These are phyloP conservation scores for Phialemoniopsis sp. DNA, from an alignment of 2,329 filamentous ascomycete genomes.

Conservation along the genomic window DNA sequence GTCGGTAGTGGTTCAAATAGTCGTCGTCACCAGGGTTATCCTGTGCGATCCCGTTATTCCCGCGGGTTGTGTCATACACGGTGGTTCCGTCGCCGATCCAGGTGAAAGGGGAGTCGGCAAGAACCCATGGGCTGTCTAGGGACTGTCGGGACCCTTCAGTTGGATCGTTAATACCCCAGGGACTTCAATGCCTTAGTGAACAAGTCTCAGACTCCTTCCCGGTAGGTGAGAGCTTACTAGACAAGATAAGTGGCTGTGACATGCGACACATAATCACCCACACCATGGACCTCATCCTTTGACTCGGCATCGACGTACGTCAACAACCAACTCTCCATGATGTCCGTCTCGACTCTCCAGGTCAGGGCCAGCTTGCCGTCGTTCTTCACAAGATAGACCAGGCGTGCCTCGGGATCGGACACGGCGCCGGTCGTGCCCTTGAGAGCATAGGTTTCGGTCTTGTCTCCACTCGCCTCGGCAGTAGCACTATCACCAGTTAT, in stretches of 20 bases:
- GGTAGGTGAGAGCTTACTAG: slow-evolving; percentile 33
- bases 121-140: slow-evolving; percentile 44
- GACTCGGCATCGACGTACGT: slow-evolving; percentile 50
- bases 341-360: slow-evolving; percentile 57
- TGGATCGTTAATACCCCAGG: slow-evolving; percentile 52
- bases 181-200: slow-evolving; percentile 14
- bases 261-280: slow-evolving; percentile 54
- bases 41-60: slow-evolving; percentile 57
- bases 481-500: slow-evolving; percentile 32
- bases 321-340: slow-evolving; percentile 53
- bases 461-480: slow-evolving; percentile 27
- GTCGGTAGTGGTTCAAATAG: slow-evolving; percentile 47
- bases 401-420: slow-evolving; percentile 48
- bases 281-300: slow-evolving; percentile 42
- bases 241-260: slow-evolving; percentile 44
- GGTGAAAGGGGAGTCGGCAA: slow-evolving; percentile 41
- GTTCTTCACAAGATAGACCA: slow-evolving; percentile 48
- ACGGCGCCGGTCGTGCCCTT: slow-evolving; percentile 42
- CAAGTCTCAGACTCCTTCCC: no score
- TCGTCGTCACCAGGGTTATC: slow-evolving; percentile 40
- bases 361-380: slow-evolving; percentile 42
- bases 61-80: slow-evolving; percentile 47
- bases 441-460: slow-evolving; percentile 35
- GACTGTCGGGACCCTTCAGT: slow-evolving; percentile 37
- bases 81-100: slow-evolving; percentile 45